Evolutionary conservation across 2,329 filamentous ascomycete species (phyloP), one percentile per base, ranked within the genome.

Genomic region (Triangularia setosa): DNA sequence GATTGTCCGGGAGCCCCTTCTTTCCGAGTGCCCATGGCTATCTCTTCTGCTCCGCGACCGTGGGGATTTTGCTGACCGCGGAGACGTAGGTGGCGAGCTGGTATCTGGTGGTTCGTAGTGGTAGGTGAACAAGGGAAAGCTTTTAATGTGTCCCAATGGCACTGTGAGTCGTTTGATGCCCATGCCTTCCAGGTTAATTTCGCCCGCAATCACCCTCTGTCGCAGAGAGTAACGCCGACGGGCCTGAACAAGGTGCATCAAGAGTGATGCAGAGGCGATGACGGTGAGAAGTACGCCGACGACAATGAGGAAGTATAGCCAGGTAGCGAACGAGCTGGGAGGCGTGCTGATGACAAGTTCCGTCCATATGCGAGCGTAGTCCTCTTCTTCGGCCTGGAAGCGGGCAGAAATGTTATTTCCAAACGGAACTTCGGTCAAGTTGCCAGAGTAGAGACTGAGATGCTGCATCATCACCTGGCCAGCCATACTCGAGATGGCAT

Each of bases 131-230:
- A 94, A 76, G 0, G 93, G 92, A 71, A 97, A 89, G 21, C 84
- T 83, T 57, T 90, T 83, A 24, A 98, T 82, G 44, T 92, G 81
- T 8, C 87, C 79, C 55, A 83, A 79, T 1, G 94, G 92, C 0
- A 97, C 91, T 1, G 86, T 91, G 24, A 97, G 78, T 14, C 90
- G 85, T 73, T 92, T 94, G 70, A 97, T 91, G 1, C 93, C 93
- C 69, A 97, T 83, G 2, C 87, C 87, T 76, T 97, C 93, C 2
- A 97, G 81, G 72, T 97, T 91, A 21, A 96, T 88, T 70, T 97
- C 90, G 60, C 94, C 93, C 7, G 81, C 83, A 64, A 86, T 82
- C 16, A 97, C 89, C 12, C 93, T 87, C 57, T 86, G 84, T 59
- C 87, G 86, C 11, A 98, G 79, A 1, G 81, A 81, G 24, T 82